Conservation (phyloP, 192 early-diverging fungal species). For the Umbelopsis isabellina region DNA sequence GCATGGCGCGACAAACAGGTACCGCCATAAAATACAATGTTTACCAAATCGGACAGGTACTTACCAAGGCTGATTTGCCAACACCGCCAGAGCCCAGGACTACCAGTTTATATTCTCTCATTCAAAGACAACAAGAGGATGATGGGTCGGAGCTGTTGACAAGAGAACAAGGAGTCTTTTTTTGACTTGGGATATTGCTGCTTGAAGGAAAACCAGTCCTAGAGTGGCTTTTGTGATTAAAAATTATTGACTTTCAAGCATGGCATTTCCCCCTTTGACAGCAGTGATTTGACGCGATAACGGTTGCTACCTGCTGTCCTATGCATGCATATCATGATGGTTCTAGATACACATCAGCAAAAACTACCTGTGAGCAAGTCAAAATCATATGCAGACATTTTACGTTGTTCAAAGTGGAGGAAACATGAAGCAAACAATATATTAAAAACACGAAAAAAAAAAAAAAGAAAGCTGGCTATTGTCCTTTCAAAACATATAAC, state of each 20-base stretch:
- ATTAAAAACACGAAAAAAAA: constrained; percentile 27
- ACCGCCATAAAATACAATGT: constrained; percentile 53
- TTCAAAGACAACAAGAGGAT: constrained; percentile 32
- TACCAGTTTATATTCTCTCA: constrained; percentile 96
- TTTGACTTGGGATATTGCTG: neutral
- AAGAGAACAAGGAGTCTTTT: constrained; percentile 20
- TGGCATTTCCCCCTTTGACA: too few species aligned
- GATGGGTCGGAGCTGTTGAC: constrained; percentile 6
- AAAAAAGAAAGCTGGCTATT: neutral
- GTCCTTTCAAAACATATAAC: constrained; percentile 19
- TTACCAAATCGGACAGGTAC: constrained; percentile 31
- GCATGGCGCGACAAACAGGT: constrained; percentile 46
- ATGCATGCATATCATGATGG: too few species aligned
- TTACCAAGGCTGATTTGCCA: constrained; percentile 83
- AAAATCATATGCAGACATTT: neutral
- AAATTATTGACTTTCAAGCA: too few species aligned
- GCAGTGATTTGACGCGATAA: too few species aligned
- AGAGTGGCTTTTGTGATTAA: neutral
- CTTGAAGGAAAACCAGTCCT: constrained; percentile 3
- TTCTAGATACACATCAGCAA: too few species aligned
- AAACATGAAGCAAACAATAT: constrained; percentile 25
- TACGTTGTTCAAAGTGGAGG: constrained; percentile 9
- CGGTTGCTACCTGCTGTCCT: too few species aligned
- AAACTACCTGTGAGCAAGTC: too few species aligned
- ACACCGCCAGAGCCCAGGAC: constrained; percentile 92